Percentiles rank a stretch among this genome's conserved stretches.
Conservation (phyloP, 768 basidiomycete species). For the Melanogaster broomeanus region DNA sequence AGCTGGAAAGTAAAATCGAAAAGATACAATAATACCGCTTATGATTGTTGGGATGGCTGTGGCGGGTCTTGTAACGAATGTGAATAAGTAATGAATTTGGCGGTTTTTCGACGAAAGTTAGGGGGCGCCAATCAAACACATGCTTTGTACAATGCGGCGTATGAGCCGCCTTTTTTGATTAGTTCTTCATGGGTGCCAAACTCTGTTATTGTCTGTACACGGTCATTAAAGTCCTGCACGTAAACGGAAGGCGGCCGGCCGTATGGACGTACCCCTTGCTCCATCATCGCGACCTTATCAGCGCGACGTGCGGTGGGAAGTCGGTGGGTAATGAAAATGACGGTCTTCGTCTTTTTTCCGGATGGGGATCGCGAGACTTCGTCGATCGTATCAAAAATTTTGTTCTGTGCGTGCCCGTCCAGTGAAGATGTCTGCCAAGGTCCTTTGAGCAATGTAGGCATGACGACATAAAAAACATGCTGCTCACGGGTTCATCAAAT, state of each 20-base stretch:
- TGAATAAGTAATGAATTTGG: conserved; percentile 9
- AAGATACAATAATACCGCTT: conserved; percentile 18
- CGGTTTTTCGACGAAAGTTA: conserved; percentile 5
- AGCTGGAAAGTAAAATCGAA: conserved; percentile 13
- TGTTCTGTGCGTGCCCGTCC: conserved; percentile 78
- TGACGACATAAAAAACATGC: conserved; percentile 2
- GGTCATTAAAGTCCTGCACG: conserved; percentile 22
- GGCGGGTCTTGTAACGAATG: conserved; percentile 15
- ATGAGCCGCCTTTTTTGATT: conserved; percentile 57
- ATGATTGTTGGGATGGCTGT: conserved; percentile 25
- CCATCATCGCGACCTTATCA: conserved; percentile 88
- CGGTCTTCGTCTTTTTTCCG: conserved; percentile 64
- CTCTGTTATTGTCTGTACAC: conserved; percentile 65
- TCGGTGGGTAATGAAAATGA: conserved; percentile 84
- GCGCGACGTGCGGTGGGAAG: conserved; percentile 80
- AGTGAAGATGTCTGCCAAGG: conserved; percentile 68
- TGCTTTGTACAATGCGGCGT: conserved; percentile 69
- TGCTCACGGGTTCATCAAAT: conserved; percentile 81
- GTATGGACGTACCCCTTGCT: conserved; percentile 55
- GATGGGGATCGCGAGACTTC: conserved; percentile 57
- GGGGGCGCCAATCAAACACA: conserved; percentile 47
- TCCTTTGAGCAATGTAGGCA: not conserved
- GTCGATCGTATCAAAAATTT: conserved; percentile 76
- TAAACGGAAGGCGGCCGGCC: conserved; percentile 6
- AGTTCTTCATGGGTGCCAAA: conserved; percentile 76